Conservation (phyloP, 257 asterid species). For the Coffea eugenioides region DNA sequence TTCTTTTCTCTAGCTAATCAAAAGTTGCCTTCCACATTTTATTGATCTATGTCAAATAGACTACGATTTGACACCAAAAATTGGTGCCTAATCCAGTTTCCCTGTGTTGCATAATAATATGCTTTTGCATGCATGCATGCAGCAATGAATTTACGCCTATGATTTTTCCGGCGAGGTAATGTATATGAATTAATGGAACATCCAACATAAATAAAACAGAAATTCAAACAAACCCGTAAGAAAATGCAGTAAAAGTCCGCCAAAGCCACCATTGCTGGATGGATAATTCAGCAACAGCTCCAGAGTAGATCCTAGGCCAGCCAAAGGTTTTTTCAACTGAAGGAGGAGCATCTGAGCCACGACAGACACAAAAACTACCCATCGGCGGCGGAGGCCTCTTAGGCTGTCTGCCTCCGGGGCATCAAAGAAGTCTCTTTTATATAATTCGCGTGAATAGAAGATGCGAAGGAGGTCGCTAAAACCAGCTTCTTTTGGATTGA, state of each 20-base stretch:
- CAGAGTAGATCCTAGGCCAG: slow-evolving; percentile 30
- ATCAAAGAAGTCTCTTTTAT: slow-evolving; percentile 31
- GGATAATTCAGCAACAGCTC: slow-evolving; percentile 51
- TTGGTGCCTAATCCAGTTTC: too few relatives aligned
- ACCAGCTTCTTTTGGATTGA: slow-evolving; percentile 47
- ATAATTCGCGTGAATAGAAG: slow-evolving; percentile 36
- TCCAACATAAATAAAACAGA: too few relatives aligned
- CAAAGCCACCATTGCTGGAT: slow-evolving; percentile 51
- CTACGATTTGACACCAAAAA: not conserved
- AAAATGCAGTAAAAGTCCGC: slow-evolving; percentile 35
- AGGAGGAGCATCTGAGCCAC: slow-evolving; percentile 39
- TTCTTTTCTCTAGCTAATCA: too few relatives aligned
- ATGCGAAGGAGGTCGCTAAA: slow-evolving; percentile 39
- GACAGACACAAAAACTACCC: slow-evolving; percentile 59
- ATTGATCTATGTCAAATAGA: too few relatives aligned
- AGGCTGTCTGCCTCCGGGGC: slow-evolving; percentile 11
- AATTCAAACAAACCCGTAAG: slow-evolving; percentile 34
- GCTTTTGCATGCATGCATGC: slow-evolving; percentile 7
- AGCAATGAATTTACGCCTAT: too few relatives aligned
- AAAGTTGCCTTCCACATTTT: too few relatives aligned
- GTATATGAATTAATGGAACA: too few relatives aligned
- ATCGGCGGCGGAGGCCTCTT: slow-evolving; percentile 35
- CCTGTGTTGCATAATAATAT: not conserved
- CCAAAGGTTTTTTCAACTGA: slow-evolving; percentile 41
- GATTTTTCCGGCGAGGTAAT: too few relatives aligned